Evolutionary conservation across 331 rosid species (phyloP), one percentile per base, ranked within the genome.

Genomic region (Arachis monticola): DNA sequence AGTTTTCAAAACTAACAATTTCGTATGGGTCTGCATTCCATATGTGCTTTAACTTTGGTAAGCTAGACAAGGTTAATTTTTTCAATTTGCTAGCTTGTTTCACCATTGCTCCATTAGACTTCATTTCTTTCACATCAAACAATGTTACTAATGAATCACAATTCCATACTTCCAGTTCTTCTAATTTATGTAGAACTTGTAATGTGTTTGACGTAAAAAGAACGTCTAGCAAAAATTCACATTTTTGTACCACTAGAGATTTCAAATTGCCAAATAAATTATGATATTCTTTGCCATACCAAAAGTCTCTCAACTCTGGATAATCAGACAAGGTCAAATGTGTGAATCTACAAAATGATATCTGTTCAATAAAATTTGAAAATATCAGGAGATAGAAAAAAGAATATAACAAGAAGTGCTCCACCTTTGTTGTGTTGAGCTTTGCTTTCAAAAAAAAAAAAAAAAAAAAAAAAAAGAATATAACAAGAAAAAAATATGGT

Each of bases 1-100:
- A 60, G 73, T 66, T 61, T 30, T 61, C 70, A 61, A 67, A 78
- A 53, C 66, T 67, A 4, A 74, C 38, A 32, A 30, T 40, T 70
- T 59, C 64, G 5, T 30, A 10, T 7, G 84, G 78, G 7, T 82
- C 73, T 13, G 52, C 53, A 22, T 79, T 82, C 84, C 86, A 79
- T 17, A 82, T 47, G 11, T 76, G 61, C 68, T 76, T 79, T 11
- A 85, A 38, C 5, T 82, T 79, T 9, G 84, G 81, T 5, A 85
- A 53, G 11, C 14, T 0, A 1, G 47, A 17, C 45, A 85, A 57
- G 12, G 7, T 69, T 59, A 82, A 5, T 59, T 12, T 65, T 73
- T 66, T 79, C 76, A 85, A 47, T 14, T 32, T 30, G 52, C 30
- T 27, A 3, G 7, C 67, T 57, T n/a, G 75, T 7, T 31, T 27